phyloP scores from a whole-genome alignment of 2,329 filamentous ascomycete genomes.

The Sporothrix pallida region DNA sequence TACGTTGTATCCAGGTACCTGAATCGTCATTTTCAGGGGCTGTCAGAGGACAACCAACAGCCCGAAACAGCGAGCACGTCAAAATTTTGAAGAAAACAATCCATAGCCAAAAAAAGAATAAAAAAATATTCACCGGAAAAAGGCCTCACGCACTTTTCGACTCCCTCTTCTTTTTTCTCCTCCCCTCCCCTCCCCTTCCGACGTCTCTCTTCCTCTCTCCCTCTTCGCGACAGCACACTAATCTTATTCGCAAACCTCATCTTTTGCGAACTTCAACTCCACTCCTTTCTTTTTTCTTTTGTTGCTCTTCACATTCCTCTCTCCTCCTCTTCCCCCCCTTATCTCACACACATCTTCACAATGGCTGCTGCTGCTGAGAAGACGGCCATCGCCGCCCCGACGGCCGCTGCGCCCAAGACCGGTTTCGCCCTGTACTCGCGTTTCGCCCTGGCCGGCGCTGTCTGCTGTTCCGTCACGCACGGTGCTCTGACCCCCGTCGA shows the following conservation, averaged over 20 bases:
- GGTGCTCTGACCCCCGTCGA: conserved; percentile 96
- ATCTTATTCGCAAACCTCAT: conserved; percentile 23
- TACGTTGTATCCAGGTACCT: background rate
- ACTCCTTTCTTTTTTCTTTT: conserved; percentile 43
- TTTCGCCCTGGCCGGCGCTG: conserved; percentile 95
- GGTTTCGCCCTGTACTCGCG: conserved; percentile 82
- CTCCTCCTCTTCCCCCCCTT: conserved; percentile 22
- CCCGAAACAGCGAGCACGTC: conserved; percentile 10
- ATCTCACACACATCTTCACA: conserved; percentile 42
- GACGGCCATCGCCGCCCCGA: conserved; percentile 50
- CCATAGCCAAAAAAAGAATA: conserved; percentile 12
- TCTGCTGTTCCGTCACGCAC: conserved; percentile 99
- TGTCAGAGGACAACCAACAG: background rate
- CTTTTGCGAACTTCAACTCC: conserved; percentile 37
- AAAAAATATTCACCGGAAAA: conserved; percentile 31
- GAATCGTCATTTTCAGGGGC: conserved; percentile 1
- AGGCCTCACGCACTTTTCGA: conserved; percentile 33
- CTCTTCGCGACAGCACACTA: conserved; percentile 18
- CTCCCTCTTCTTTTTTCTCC: conserved; percentile 23
- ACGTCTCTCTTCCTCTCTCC: conserved; percentile 26
- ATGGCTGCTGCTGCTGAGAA: conserved; percentile 57
- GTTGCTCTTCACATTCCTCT: conserved; percentile 37
- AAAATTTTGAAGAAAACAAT: conserved; percentile 3
- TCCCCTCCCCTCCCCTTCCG: conserved; percentile 34
- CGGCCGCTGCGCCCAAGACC: conserved; percentile 50